Evolutionary conservation across 495 filamentous ascomycete genomes (phyloP), one percentile per base, ranked within the genome.

Genomic region (Penicillium samsonianum): DNA sequence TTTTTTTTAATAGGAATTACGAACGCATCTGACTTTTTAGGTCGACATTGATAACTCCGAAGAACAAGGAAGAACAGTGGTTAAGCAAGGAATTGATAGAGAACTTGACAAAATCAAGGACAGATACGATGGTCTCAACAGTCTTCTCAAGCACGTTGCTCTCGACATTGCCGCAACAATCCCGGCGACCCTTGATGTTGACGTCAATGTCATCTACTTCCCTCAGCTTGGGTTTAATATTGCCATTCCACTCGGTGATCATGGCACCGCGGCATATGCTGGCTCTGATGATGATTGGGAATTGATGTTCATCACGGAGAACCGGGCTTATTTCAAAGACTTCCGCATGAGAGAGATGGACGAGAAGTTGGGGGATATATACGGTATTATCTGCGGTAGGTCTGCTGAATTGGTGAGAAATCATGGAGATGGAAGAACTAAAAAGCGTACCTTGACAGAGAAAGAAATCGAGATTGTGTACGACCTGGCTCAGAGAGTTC

Each of bases 141-240:
- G 81, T 56, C 73, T 96, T 31, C 81, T 98, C 22, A 85, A 84
- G 11, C 69, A 81, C 31, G 81, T 90, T 14, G 85, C 84, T n/a
- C 76, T 78, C 22, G 74, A 82, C 5, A 76, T 96, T 50, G 79
- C 84, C 4, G 69, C 65, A 11, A 81, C 78, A 1, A 75, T 93
- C 12, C 93, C 94, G 0, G 74, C 75, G 57, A 62, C 76, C 60
- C 63, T 89, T 67, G 73, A 80, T 72, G 67, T 85, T 55, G 73
- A 85, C 67, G 61, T 97, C 72, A 90, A 89, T 54, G 86, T 89
- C 48, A 88, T 95, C 20, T 92, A 92, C 68, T 91, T 96, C 62
- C 92, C 91, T 10, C 90, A 96, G 65, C 81, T 96, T 14, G 95
- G 94, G 3, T 98, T 96, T 71, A 82, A 97, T 17, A 89, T 91